Evolutionary conservation across 306 rosid genomes (phyloP), one percentile per base, ranked within the genome.

Genomic region (Astragalus membranaceus): DNA sequence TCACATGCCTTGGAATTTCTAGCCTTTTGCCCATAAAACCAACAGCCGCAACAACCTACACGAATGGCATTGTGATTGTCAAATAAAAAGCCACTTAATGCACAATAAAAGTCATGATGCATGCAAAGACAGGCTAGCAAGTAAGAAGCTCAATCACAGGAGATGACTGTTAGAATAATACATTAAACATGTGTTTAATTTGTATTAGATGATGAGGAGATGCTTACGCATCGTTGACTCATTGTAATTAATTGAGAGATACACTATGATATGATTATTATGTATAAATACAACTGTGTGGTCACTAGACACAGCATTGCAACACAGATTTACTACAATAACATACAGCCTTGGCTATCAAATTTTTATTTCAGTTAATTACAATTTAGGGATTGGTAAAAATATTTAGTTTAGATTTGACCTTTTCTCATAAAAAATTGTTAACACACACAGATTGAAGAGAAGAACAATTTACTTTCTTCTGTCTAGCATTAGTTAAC

Each of bases 31-130:
- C 76, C 83, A 85, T 87, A 73, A 93, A 87, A 62, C 88, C 98
- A 76, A 93, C 97, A 51, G 98, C 98, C 62, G 89, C 94, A 14
- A 93, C 90, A 81, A 93, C 98, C 98, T 93, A 67, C 35, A 74
- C 51, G 5, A 60, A 46, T 5, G 47, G 8, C 14, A 65, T 53
- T 58, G 51, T 7, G 56, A 59, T 32, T 51, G 60, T 77, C 70
- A 77, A 71, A 60, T 60, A 49, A 56, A 13, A 60, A 32, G 46
- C 47, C 50, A 62, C 58, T 16, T 50, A 47, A 52, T 51, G 65
- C 70, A 68, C 37, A 50, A 39, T 39, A 50, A 26, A 60, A 58
- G 63, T 41, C 32, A 39, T 60, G 10, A 60, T 23, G 69, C 10
- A 48, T 41, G 50, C 65, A 50, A 23, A 68, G 51, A 51, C 16